Evolutionary conservation across 257 asterid genomes (phyloP).

Genomic region (Datura wrightii): DNA sequence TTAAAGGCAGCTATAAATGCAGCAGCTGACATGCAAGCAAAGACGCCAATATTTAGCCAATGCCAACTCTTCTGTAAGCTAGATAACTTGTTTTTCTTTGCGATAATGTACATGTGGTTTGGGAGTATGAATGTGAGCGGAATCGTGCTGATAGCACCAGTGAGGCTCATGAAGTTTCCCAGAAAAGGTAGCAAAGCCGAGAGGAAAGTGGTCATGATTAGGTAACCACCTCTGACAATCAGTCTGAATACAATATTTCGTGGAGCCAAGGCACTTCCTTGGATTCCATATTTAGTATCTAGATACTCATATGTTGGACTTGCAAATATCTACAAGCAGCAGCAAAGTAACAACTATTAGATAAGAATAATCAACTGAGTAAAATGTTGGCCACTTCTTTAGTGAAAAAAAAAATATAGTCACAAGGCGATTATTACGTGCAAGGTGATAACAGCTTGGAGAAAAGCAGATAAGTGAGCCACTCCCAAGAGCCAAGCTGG

Average conservation of each 20-base stretch:
- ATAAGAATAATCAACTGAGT: conserved; percentile 9
- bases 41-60: conserved; percentile 76
- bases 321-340: conserved; percentile 75
- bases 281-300: conserved; percentile 73
- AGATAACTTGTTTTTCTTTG: conserved; percentile 58
- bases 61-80: conserved; percentile 82
- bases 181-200: conserved; percentile 90
- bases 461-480: conserved; percentile 79
- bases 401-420: background rate
- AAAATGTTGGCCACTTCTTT: background rate
- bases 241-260: conserved; percentile 78
- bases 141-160: conserved; percentile 94
- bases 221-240: conserved; percentile 79
- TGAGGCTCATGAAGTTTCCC: conserved; percentile 98
- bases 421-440: conserved; percentile 49
- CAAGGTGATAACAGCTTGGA: conserved; percentile 82
- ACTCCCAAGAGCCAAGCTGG: conserved; percentile 78
- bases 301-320: conserved; percentile 96
- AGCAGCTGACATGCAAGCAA: conserved; percentile 61
- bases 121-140: conserved; percentile 97
- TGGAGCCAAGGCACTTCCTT: conserved; percentile 67
- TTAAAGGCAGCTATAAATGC: conserved; percentile 80
- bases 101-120: conserved; percentile 92
- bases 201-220: conserved; percentile 68
- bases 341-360: conserved; percentile 19